phyloP scores from a whole-genome alignment of 768 basidiomycete species.

The Suillus subaureus region DNA sequence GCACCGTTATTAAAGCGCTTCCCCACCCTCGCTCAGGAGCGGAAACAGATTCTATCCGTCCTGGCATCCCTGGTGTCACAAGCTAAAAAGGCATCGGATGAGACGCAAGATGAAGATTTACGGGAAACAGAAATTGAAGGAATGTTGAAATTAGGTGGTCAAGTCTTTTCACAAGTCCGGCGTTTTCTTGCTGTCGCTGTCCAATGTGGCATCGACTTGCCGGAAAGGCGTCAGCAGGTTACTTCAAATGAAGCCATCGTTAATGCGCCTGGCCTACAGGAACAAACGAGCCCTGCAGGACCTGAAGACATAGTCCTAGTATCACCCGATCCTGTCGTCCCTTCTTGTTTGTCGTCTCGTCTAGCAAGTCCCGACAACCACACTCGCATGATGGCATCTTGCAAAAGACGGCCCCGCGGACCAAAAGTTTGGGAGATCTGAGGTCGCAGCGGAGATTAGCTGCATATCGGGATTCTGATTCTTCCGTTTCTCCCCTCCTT shows the following conservation, averaged over 20 bases:
- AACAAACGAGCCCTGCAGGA: conserved; percentile 21
- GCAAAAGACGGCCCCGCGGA: conserved; percentile 40
- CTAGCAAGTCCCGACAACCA: conserved; percentile 35
- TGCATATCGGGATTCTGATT: conserved; percentile 40
- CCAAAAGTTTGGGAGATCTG: conserved; percentile 58
- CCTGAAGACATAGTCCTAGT: conserved; percentile 16
- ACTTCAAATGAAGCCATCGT: conserved; percentile 19
- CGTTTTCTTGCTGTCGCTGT: conserved; percentile 77
- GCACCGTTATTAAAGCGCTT: conserved; percentile 69
- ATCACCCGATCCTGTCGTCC: conserved; percentile 10
- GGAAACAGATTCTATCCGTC: conserved; percentile 79
- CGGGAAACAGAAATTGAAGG: conserved; percentile 62
- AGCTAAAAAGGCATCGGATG: conserved; percentile 64
- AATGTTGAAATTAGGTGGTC: conserved; percentile 81
- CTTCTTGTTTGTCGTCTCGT: conserved; percentile 13
- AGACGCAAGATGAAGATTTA: conserved; percentile 45
- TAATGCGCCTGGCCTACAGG: conserved; percentile 11
- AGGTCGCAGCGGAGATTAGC: conserved; percentile 34
- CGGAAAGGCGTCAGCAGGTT: conserved; percentile 45
- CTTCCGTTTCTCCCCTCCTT: conserved; percentile 36
- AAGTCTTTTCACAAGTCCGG: conserved; percentile 80
- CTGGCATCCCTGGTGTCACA: conserved; percentile 84
- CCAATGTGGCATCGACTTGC: conserved; percentile 73
- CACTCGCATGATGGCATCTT: conserved; percentile 22
- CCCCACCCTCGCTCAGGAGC: conserved; percentile 69